Percentiles rank a stretch among this genome's conserved stretches.
These are phyloP conservation scores for Solanum chilense DNA, from an alignment of 257 asterid genomes.

Conservation along the genomic window DNA sequence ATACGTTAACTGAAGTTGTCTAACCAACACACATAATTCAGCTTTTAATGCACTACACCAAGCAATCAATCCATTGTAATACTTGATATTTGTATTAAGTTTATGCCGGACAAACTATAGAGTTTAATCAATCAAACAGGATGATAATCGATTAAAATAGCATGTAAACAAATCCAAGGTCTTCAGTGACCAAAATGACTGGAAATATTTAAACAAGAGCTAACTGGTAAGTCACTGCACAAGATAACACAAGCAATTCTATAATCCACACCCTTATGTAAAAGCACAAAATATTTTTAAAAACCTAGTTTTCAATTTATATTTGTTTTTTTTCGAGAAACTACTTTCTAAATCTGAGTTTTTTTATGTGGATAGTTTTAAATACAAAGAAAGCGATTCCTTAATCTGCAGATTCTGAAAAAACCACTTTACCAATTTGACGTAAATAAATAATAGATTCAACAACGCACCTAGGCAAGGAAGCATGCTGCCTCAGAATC, in stretches of 20 bases:
- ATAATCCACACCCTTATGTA: background rate
- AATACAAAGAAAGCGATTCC: background rate
- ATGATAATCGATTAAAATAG: background rate
- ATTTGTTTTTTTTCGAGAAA: background rate
- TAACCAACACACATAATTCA: background rate
- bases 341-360: background rate
- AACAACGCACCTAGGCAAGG: slow-evolving; percentile 68
- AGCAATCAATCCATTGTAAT: background rate
- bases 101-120: background rate
- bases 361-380: background rate
- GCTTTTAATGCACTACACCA: background rate
- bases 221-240: background rate
- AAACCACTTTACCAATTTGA: background rate
- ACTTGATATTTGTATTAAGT: background rate
- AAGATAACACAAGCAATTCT: background rate
- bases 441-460: background rate
- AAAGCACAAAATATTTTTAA: background rate
- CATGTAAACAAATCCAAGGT: background rate
- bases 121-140: background rate
- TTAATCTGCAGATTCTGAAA: background rate
- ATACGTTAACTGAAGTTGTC: background rate
- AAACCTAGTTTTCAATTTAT: background rate
- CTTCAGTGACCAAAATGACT: background rate
- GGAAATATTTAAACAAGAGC: background rate
- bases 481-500: slow-evolving; percentile 71